Percentiles rank a stretch among this genome's conserved stretches.
Conservation (phyloP, 2,329 filamentous ascomycete species). For the Alternaria viburni region DNA sequence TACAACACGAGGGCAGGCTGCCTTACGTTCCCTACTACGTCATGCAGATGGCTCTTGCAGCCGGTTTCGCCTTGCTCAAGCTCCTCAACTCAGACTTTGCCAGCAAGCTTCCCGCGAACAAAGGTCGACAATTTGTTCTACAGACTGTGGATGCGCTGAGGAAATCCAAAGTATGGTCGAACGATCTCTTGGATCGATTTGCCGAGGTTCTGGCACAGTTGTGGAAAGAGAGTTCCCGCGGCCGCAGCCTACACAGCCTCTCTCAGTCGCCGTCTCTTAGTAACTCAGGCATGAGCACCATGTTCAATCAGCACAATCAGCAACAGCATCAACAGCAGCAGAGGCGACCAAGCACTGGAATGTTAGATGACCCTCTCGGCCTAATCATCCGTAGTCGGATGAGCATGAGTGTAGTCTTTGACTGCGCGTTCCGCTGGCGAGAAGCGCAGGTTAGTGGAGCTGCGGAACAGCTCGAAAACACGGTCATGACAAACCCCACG, state of each 20-base stretch:
- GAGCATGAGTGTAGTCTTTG: conserved; percentile 85
- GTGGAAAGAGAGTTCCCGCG: conserved; percentile 68
- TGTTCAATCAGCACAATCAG: conserved; percentile 40
- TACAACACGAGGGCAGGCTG: conserved; percentile 63
- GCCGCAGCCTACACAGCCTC: conserved; percentile 45
- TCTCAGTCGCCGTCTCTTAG: conserved; percentile 46
- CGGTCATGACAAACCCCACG: conserved; percentile 86
- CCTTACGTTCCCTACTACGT: conserved; percentile 77
- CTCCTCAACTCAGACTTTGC: conserved; percentile 78
- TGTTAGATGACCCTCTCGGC: conserved; percentile 73
- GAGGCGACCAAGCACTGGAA: conserved; percentile 35
- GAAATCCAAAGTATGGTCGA: conserved; percentile 74
- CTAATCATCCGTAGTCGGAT: conserved; percentile 83
- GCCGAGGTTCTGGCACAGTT: conserved; percentile 88
- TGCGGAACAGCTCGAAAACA: conserved; percentile 59
- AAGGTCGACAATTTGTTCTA: conserved; percentile 71
- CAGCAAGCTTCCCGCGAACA: conserved; percentile 67
- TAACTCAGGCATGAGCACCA: conserved; percentile 38
- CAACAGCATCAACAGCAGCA: conserved; percentile 28
- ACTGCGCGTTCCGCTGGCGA: conserved; percentile 85
- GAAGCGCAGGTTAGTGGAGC: conserved; percentile 64
- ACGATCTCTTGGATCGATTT: conserved; percentile 79
- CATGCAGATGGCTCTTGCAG: conserved; percentile 84
- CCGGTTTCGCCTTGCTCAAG: conserved; percentile 77
- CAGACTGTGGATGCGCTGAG: conserved; percentile 73